Evolutionary conservation across 129 eudicot species (phyloP).

Genomic region (Arctium minus): DNA sequence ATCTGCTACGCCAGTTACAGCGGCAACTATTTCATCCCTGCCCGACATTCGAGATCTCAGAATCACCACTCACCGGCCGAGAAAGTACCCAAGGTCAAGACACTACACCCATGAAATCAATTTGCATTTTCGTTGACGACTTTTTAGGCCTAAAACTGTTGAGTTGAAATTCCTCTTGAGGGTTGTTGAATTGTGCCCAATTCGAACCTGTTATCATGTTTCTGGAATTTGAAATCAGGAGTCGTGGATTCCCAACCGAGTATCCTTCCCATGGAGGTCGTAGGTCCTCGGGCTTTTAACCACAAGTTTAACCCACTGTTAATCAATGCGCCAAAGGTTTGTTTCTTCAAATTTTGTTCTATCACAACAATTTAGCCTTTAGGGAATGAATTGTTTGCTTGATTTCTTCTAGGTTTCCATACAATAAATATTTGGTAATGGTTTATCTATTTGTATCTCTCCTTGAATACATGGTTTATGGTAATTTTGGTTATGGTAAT

Average conservation of each 20-base stretch:
- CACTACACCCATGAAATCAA: constrained; percentile 50
- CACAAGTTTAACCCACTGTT: constrained; percentile 21
- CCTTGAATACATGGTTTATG: too few species aligned
- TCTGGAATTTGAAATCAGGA: constrained; percentile 9
- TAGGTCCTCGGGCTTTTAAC: constrained; percentile 40
- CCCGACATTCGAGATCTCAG: constrained; percentile 55
- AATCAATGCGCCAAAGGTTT: too few species aligned
- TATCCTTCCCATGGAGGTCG: neutral
- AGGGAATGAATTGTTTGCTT: too few species aligned
- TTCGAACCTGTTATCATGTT: constrained; percentile 1
- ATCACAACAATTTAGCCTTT: too few species aligned
- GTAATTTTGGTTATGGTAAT: too few species aligned
- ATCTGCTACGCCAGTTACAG: constrained; percentile 28
- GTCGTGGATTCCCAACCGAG: constrained; percentile 6
- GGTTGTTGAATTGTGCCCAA: constrained; percentile 41
- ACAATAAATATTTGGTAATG: too few species aligned
- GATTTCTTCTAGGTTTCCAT: too few species aligned
- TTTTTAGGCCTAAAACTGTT: constrained; percentile 24
- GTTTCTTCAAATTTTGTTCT: too few species aligned
- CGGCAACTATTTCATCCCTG: constrained; percentile 45
- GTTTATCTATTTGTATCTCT: too few species aligned
- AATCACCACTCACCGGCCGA: constrained; percentile 31
- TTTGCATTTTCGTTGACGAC: constrained; percentile 35
- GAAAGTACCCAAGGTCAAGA: constrained; percentile 29
- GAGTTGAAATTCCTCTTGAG: constrained; percentile 13